A percentile compares a stretch with the other conserved stretches of the same genome.
phyloP scores from a whole-genome alignment of 306 rosid species.

The Sicyos baderoa region DNA sequence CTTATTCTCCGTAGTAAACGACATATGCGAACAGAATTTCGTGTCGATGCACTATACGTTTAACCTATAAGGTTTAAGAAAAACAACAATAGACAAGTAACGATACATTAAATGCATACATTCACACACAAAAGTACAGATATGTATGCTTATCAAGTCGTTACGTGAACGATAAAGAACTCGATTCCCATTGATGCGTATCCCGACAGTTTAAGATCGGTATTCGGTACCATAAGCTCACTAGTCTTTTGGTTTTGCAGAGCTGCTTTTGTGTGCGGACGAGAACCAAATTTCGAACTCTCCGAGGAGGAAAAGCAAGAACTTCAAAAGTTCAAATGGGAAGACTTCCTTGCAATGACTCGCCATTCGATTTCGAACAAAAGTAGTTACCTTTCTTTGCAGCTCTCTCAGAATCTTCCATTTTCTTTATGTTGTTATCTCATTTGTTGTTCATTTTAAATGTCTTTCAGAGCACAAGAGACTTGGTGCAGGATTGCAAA shows the following conservation, averaged over 20 bases:
- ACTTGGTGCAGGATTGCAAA: constrained; percentile 26
- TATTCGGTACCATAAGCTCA: not conserved
- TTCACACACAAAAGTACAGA: not conserved
- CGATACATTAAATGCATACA: not conserved
- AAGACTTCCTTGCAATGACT: constrained; percentile 73
- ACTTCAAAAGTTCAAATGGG: constrained; percentile 67
- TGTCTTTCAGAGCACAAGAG: constrained; percentile 48
- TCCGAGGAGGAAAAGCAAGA: constrained; percentile 64
- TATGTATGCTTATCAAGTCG: not conserved
- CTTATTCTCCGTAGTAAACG: not conserved
- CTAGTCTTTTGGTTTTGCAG: constrained; percentile 25
- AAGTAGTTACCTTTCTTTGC: constrained; percentile 34
- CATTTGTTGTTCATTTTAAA: not conserved
- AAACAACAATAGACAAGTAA: not conserved
- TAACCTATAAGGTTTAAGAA: not conserved
- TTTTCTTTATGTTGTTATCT: not conserved
- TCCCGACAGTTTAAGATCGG: not conserved
- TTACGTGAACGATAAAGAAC: no score
- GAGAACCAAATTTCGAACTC: constrained; percentile 90
- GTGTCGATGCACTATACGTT: not conserved
- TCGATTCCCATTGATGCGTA: no score
- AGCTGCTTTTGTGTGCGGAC: constrained; percentile 95
- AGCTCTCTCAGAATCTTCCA: not conserved
- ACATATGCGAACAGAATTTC: not conserved
- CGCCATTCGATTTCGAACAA: constrained; percentile 68